Evolutionary conservation across 306 rosid species (phyloP), one percentile per base, ranked within the genome.

Genomic region (Pyrus pyrifolia): DNA sequence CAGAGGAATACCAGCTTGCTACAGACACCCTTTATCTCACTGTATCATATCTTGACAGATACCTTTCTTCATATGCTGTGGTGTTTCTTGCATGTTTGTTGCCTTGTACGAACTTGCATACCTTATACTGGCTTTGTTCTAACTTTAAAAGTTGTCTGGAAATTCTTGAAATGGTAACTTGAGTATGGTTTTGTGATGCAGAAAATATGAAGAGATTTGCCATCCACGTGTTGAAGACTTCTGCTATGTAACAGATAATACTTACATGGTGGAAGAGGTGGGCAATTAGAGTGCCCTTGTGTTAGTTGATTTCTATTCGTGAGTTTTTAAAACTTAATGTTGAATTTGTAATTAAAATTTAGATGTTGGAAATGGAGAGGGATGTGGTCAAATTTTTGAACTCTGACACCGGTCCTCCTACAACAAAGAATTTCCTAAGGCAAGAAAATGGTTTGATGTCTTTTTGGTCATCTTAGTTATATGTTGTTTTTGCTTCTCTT

Each of bases 201-300:
- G 90, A 67, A 82, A 80, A 35, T 61, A 77, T 29, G 88, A 80
- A 72, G 90, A 84, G 66, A 87, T 87, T 73, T 70, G 67, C 42
- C 80, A 83, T 71, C 88, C 88, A 49, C 66, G 71, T 4, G 67
- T 57, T 55, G 83, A 87, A 67, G 86, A 78, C 15, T 75, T 84
- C 51, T 87, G 90, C 76, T 87, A 77, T 71, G 75, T 87, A 59
- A 84, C 90, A 18, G 90, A 87, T 64, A 87, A 84, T 49, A 9
- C 85, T 23, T 87, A 77, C 75, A 77, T 74, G 55, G 63, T 14
- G 70, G 73, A 76, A 46, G 85, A 87, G 90, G 88, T 81, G 70
- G 69, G 46, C 8, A 51, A 27, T 65, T 71, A 51, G 67, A 78
- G 4, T 71, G 27, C 42, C 46, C 18, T 60, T 29, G 42, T 25